Evolutionary conservation across 2,329 filamentous ascomycete species (phyloP).

Genomic region (Neofusicoccum sp.): DNA sequence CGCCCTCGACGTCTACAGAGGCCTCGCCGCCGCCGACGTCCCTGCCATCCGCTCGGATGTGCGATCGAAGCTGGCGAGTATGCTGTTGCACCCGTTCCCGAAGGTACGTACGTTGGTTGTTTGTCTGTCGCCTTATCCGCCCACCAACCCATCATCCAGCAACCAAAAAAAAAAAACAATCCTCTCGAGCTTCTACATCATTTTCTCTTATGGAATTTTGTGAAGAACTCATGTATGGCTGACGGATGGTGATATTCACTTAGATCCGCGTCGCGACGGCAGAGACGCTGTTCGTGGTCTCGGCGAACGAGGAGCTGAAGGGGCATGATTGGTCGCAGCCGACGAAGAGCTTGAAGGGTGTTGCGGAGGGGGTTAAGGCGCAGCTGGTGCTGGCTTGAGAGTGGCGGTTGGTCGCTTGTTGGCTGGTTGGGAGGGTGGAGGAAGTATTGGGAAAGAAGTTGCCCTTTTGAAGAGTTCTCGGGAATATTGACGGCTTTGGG

Average conservation of each 20-base stretch:
- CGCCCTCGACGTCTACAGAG: slow-evolving; percentile 75
- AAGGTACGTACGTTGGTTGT: slow-evolving; percentile 8
- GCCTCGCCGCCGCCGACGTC: slow-evolving; percentile 55
- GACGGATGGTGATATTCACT: not conserved
- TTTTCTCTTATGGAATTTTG: not conserved
- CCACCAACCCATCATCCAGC: not conserved
- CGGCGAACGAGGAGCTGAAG: slow-evolving; percentile 34
- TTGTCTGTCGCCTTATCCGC: slow-evolving; percentile 55
- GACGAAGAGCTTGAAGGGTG: slow-evolving; percentile 31
- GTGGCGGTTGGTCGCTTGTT: too few species aligned
- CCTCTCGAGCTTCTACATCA: too few species aligned
- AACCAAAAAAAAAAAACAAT: too few species aligned
- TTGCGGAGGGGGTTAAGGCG: slow-evolving; percentile 25
- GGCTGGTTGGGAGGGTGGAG: too few species aligned
- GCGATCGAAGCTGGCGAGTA: slow-evolving; percentile 65
- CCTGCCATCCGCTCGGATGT: slow-evolving; percentile 55
- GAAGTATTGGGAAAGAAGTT: too few species aligned
- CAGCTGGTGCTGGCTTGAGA: too few species aligned
- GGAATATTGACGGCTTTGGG: too few species aligned
- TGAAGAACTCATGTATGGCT: not conserved
- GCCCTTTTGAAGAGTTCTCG: too few species aligned
- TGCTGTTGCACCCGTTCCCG: slow-evolving; percentile 81
- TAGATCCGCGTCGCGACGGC: slow-evolving; percentile 39
- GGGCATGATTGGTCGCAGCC: slow-evolving; percentile 36
- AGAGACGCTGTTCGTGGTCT: slow-evolving; percentile 41